Evolutionary conservation across 768 basidiomycete genomes (phyloP).

Genomic region (Tulasnella sp.): DNA sequence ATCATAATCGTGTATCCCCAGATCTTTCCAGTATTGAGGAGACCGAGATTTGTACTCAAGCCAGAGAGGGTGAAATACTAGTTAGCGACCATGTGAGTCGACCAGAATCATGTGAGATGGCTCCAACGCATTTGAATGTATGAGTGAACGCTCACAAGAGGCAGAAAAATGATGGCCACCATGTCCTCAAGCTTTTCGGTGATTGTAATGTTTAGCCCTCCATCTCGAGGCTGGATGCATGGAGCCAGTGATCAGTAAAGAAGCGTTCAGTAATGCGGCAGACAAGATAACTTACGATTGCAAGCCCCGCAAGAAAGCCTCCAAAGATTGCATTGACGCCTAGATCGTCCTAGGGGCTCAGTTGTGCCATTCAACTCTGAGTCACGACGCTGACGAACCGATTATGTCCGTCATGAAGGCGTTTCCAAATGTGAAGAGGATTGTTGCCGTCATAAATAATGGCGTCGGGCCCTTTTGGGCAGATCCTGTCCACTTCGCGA

Average conservation of each 20-base stretch:
- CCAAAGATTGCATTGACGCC: slow-evolving; percentile 82
- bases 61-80: slow-evolving; percentile 92
- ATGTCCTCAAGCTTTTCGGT: slow-evolving; percentile 96
- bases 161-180: slow-evolving; percentile 81
- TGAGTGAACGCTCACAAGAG: slow-evolving; percentile 44
- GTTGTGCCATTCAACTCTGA: no score
- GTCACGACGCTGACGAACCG: no score
- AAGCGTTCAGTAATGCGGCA: background rate
- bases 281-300: slow-evolving; percentile 3
- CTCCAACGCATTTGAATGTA: background rate
- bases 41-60: slow-evolving; percentile 74
- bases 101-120: no score
- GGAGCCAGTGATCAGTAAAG: background rate
- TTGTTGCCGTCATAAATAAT: slow-evolving; percentile 76
- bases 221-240: slow-evolving; percentile 48
- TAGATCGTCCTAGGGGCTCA: background rate
- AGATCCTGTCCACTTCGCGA: slow-evolving; percentile 70
- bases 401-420: slow-evolving; percentile 92
- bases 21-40: slow-evolving; percentile 73
- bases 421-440: slow-evolving; percentile 70
- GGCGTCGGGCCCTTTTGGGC: slow-evolving; percentile 74
- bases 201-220: slow-evolving; percentile 74
- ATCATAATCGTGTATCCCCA: slow-evolving; percentile 88
- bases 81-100: background rate
- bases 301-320: slow-evolving; percentile 63